Conservation (phyloP, 2,329 filamentous ascomycete genomes). For the Stachybotrys echinatus region DNA sequence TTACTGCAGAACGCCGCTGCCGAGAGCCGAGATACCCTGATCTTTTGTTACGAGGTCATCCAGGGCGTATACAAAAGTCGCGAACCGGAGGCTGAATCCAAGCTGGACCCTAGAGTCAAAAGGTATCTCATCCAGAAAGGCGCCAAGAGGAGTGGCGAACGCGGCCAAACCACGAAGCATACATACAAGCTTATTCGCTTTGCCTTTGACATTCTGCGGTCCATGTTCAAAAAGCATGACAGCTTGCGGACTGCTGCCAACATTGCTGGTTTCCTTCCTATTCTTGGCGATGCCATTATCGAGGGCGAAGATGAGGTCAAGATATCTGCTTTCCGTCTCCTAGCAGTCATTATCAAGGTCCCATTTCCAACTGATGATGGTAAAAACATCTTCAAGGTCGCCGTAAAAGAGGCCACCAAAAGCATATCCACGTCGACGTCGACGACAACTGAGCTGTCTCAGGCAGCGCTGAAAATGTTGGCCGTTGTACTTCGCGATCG, state of each 20-base stretch:
- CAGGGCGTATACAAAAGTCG: slow-evolving; percentile 73
- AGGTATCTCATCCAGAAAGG: slow-evolving; percentile 79
- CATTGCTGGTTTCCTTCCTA: slow-evolving; percentile 77
- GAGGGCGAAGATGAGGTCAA: slow-evolving; percentile 89
- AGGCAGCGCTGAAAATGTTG: slow-evolving; percentile 84
- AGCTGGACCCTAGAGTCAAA: slow-evolving; percentile 56
- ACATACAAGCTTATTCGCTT: slow-evolving; percentile 86
- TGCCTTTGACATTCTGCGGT: slow-evolving; percentile 78
- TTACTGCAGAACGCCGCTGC: slow-evolving; percentile 76
- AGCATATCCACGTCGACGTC: slow-evolving; percentile 71
- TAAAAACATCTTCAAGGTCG: slow-evolving; percentile 62
- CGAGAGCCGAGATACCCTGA: slow-evolving; percentile 73
- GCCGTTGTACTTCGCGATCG: slow-evolving; percentile 80
- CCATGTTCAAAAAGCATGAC: slow-evolving; percentile 81
- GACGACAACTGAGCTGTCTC: slow-evolving; percentile 77
- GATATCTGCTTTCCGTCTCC: slow-evolving; percentile 77
- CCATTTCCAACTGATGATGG: slow-evolving; percentile 70
- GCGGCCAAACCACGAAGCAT: slow-evolving; percentile 70
- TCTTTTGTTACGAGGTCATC: slow-evolving; percentile 94
- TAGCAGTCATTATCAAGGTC: slow-evolving; percentile 80
- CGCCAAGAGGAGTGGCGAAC: slow-evolving; percentile 67
- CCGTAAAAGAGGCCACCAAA: slow-evolving; percentile 79
- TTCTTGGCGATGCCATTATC: slow-evolving; percentile 82
- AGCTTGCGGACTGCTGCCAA: slow-evolving; percentile 74
- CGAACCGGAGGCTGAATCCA: slow-evolving; percentile 44